Evolutionary conservation across 176 grass and related monocot genomes (phyloP).

Genomic region (Raddia guianensis): DNA sequence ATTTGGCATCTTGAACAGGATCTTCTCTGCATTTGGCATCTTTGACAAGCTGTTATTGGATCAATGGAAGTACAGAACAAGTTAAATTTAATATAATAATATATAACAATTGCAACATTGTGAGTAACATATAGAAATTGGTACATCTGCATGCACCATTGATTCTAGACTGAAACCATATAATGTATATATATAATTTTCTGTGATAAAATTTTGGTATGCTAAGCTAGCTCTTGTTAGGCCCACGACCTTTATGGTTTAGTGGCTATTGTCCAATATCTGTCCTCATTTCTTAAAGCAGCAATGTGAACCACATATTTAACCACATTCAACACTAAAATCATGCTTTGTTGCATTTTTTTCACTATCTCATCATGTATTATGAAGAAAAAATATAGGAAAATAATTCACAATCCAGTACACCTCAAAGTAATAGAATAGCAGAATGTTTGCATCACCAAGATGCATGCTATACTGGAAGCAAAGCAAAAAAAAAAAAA

Average conservation of each 20-base stretch:
- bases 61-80: conserved; percentile 4
- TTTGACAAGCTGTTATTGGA: conserved; percentile 30
- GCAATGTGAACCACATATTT: neutral
- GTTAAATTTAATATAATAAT: neutral
- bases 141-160: conserved; percentile 12
- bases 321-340: neutral
- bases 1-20: conserved; percentile 38
- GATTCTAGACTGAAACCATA: neutral
- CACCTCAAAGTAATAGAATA: neutral
- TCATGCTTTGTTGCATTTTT: neutral
- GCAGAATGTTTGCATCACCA: neutral
- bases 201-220: neutral
- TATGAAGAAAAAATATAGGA: neutral
- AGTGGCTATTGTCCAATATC: neutral
- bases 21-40: conserved; percentile 44
- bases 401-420: neutral
- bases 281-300: neutral
- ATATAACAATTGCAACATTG: neutral
- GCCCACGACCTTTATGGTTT: conserved; percentile 8
- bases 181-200: neutral
- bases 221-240: conserved; percentile 20
- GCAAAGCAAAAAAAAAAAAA: neutral
- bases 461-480: neutral
- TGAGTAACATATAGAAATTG: neutral
- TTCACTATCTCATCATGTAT: neutral